phyloP scores from a whole-genome alignment of 805 yeast species.

The Candida sakaeoensis region DNA sequence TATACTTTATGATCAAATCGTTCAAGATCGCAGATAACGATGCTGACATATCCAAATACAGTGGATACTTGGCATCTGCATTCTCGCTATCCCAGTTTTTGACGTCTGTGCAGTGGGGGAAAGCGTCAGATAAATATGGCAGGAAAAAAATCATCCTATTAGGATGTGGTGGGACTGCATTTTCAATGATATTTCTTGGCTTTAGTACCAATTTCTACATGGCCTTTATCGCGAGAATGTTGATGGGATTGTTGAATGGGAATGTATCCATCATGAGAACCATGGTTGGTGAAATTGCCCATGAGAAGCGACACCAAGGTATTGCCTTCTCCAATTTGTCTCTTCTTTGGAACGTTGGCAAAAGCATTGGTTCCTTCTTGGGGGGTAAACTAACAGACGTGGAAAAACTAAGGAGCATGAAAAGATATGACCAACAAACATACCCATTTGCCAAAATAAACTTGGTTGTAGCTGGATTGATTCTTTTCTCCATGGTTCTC shows the following conservation, averaged over 20 bases:
- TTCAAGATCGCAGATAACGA: conserved; percentile 48
- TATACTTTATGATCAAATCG: conserved; percentile 62
- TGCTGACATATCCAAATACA: conserved; percentile 52
- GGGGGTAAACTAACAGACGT: conserved; percentile 28
- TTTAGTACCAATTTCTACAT: conserved; percentile 47
- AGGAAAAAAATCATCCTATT: conserved; percentile 50
- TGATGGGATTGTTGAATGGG: conserved; percentile 59
- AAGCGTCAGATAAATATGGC: conserved; percentile 51
- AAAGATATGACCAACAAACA: conserved; percentile 1
- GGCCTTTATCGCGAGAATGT: conserved; percentile 51
- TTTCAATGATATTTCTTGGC: conserved; percentile 49
- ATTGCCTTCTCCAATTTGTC: conserved; percentile 62
- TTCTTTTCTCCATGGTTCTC: conserved; percentile 20
- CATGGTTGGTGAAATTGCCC: conserved; percentile 56
- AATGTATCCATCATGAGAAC: conserved; percentile 66
- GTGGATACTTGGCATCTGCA: conserved; percentile 58
- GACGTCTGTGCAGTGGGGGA: conserved; percentile 60
- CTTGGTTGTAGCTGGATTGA: conserved; percentile 27
- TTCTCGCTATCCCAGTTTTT: conserved; percentile 60
- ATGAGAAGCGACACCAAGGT: conserved; percentile 56
- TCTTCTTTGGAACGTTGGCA: conserved; percentile 56
- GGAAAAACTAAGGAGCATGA: not conserved
- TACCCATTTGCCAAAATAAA: conserved; percentile 41
- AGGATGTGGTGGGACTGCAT: conserved; percentile 53
- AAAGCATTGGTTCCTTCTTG: conserved; percentile 59